Base-by-base conservation (phyloP, 192 early-diverging fungal species). In the Linnemannia schmuckeri region DNA sequence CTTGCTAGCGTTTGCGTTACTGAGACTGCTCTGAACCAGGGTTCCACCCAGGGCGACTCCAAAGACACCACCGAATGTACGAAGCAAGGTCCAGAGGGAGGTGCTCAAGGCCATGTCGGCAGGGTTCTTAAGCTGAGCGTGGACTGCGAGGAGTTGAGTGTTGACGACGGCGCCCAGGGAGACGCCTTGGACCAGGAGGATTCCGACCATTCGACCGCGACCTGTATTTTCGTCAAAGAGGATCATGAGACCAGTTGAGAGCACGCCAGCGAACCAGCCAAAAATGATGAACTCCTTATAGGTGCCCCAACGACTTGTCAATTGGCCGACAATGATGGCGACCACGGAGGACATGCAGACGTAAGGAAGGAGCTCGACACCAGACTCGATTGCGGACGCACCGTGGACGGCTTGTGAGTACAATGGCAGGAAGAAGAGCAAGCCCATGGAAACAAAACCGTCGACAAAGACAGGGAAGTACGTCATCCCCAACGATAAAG, bases 401-500 rank as follows among this genome's bases (percentile, higher is more conserved):
- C 91, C 93, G 49, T 93, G 88, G 17, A 97, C 94, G 52, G 97
- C 89, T 81, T 97, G 93, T 80, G 97, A 96, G 89, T 94, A 97
- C 37, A 93, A 54, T 27, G 95, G 93, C n/a, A 95, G 78, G 88
- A 95, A 97, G 82, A 93, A 97, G 17, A 94, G 88, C 4, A 93
- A 78, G 2, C 88, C 90, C 76, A 91, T 89, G 9, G 93, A 91
- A 35, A 90, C 88, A 75, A 96, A 91, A 30, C 92, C 83, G 42
- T 92, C 89, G 33, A 90, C 83, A 5, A 89, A n/a, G 35, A 95
- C 91, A 12, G 92, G 87, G 37, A 93, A 75, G n/a, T 94, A 93
- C 15, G 92, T 91, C 68, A 93, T 82, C 13, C 92, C 82, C 18
- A 92, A 83, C 68, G 54, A 93, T 82, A 95, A 92, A 35, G 90